A percentile compares a stretch with the other conserved stretches of the same genome.
Conservation (phyloP, 192 early-diverging fungal genomes). For the Rhizophagus prolifer region DNA sequence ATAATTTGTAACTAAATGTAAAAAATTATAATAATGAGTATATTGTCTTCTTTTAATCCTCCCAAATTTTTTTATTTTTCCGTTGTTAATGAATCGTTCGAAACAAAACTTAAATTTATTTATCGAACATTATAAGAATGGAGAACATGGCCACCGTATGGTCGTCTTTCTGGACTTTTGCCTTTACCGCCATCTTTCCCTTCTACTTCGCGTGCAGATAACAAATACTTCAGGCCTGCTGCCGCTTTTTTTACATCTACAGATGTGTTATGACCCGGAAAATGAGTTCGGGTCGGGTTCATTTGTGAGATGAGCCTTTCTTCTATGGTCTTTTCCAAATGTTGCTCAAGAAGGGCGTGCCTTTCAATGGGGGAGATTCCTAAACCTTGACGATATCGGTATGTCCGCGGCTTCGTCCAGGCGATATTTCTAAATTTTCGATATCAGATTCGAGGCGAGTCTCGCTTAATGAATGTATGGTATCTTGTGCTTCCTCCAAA, state of each 20-base stretch:
- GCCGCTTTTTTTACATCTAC: constrained; percentile 36
- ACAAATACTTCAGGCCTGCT: constrained; percentile 46
- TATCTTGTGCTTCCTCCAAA: constrained; percentile 60
- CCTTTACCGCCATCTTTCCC: constrained; percentile 29
- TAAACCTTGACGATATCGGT: constrained; percentile 25
- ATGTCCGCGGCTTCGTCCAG: constrained; percentile 32
- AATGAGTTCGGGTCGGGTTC: constrained; percentile 22
- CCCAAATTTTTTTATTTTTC: not conserved
- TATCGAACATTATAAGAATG: constrained; percentile 30
- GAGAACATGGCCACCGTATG: constrained; percentile 15
- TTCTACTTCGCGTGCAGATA: constrained; percentile 38
- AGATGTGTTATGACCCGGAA: not conserved
- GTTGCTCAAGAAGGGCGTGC: constrained; percentile 45
- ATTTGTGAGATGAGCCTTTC: constrained; percentile 37
- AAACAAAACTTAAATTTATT: not conserved
- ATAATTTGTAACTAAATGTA: not conserved
- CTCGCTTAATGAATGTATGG: constrained; percentile 52
- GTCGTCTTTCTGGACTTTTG: constrained; percentile 27
- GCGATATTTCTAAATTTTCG: constrained; percentile 36
- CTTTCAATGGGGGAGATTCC: constrained; percentile 32
- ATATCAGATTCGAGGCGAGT: constrained; percentile 47
- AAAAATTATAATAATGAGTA: not conserved
- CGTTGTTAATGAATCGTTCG: not conserved
- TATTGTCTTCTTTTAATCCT: not conserved
- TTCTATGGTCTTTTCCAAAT: constrained; percentile 49